phyloP scores from a whole-genome alignment of 768 basidiomycete genomes.

The Bullera alba region DNA sequence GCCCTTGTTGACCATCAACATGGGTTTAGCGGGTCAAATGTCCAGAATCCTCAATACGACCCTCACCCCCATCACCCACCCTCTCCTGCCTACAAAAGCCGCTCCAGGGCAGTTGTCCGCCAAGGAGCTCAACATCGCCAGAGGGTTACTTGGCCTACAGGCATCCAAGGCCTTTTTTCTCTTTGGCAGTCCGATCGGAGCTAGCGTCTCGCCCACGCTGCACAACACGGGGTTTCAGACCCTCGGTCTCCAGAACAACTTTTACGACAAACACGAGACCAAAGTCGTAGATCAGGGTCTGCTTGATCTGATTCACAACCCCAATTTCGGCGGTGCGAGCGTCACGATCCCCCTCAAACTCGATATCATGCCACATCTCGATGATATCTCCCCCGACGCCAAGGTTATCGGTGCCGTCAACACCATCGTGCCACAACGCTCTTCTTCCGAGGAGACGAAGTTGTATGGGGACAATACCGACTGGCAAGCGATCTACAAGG shows the following conservation, averaged over 20 bases:
- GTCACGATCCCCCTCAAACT: slow-evolving; percentile 96
- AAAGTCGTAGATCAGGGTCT: slow-evolving; percentile 60
- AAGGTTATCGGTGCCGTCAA: slow-evolving; percentile 88
- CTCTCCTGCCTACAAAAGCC: slow-evolving; percentile 71
- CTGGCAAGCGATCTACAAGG: slow-evolving; percentile 76
- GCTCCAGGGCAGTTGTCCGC: slow-evolving; percentile 92
- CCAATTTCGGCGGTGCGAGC: slow-evolving; percentile 86
- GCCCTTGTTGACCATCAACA: slow-evolving; percentile 90
- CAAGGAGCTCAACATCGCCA: slow-evolving; percentile 71
- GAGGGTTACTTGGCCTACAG: slow-evolving; percentile 71
- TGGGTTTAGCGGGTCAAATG: slow-evolving; percentile 77
- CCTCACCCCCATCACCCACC: slow-evolving; percentile 86
- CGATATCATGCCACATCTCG: slow-evolving; percentile 75
- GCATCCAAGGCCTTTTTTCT: slow-evolving; percentile 72
- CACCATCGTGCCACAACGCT: slow-evolving; percentile 57
- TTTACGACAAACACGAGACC: slow-evolving; percentile 73
- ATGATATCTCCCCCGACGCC: slow-evolving; percentile 71
- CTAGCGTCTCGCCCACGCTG: slow-evolving; percentile 85
- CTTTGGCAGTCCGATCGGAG: slow-evolving; percentile 78
- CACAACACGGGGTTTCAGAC: slow-evolving; percentile 81
- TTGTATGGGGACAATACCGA: slow-evolving; percentile 93
- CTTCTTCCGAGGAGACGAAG: slow-evolving; percentile 41
- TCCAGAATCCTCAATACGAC: slow-evolving; percentile 79
- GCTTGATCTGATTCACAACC: slow-evolving; percentile 56
- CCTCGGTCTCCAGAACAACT: slow-evolving; percentile 70